Evolutionary conservation across 768 basidiomycete genomes (phyloP).

Genomic region (Tylopilus cervinicoccineus): DNA sequence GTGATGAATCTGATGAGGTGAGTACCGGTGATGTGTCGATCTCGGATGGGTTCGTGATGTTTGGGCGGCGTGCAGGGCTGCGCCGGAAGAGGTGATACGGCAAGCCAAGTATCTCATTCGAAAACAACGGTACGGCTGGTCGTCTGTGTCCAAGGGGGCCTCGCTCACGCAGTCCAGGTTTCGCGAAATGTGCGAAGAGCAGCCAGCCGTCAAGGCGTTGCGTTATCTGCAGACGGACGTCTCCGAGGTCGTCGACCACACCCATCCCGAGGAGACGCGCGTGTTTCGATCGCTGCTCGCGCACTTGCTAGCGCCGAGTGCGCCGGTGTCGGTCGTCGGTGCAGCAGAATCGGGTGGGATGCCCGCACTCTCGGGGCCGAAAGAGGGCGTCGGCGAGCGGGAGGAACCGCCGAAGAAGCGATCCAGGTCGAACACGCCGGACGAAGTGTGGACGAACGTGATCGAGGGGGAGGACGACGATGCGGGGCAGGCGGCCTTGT

Average conservation of each 20-base stretch:
- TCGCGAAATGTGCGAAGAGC: conserved; percentile 75
- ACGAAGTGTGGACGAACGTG: conserved; percentile 39
- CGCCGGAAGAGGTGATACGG: conserved; percentile 58
- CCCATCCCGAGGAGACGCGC: conserved; percentile 54
- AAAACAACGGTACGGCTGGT: conserved; percentile 58
- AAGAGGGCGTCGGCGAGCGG: background rate
- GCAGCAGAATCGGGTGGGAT: too few relatives aligned
- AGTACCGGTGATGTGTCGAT: conserved; percentile 11
- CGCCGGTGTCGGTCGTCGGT: conserved; percentile 7
- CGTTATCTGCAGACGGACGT: conserved; percentile 69
- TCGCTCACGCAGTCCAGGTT: conserved; percentile 44
- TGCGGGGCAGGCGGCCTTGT: background rate
- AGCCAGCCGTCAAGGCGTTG: conserved; percentile 55
- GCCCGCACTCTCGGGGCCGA: too few relatives aligned
- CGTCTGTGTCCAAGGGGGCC: background rate
- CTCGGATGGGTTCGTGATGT: background rate
- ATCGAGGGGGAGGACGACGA: conserved; percentile 32
- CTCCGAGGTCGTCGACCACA: conserved; percentile 67
- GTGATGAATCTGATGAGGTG: conserved; percentile 65
- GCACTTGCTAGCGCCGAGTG: conserved; percentile 48
- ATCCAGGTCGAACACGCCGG: conserved; percentile 40
- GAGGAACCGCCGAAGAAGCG: conserved; percentile 44
- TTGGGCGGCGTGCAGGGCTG: conserved; percentile 46
- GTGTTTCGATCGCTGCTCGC: conserved; percentile 63
- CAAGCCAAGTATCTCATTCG: conserved; percentile 64